phyloP scores from a whole-genome alignment of 176 grass and related monocot species.

The Triticum timopheevii region DNA sequence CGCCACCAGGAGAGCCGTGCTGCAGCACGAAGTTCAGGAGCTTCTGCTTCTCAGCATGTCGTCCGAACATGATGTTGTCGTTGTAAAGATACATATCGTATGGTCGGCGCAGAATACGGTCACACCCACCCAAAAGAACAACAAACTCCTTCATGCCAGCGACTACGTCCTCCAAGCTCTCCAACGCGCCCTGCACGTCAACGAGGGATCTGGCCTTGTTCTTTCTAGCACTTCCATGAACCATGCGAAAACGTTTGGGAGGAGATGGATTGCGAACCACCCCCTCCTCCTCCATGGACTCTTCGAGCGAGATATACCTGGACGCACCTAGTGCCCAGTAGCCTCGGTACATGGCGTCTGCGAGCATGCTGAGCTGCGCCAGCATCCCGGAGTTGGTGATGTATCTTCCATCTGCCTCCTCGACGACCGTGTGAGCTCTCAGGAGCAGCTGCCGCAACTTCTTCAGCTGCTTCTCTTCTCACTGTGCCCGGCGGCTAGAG shows the following conservation, averaged over 20 bases:
- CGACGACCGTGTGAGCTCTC: background rate
- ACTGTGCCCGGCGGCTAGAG: background rate
- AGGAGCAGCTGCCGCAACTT: background rate
- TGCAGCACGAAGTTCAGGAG: background rate
- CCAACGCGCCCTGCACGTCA: background rate
- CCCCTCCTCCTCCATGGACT: background rate
- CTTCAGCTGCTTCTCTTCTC: background rate
- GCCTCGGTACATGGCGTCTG: background rate
- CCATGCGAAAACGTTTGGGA: background rate
- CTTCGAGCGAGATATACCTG: background rate
- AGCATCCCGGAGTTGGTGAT: constrained; percentile 3
- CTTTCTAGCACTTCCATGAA: background rate
- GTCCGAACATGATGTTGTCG: background rate
- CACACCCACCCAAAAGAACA: background rate
- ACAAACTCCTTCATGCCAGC: background rate
- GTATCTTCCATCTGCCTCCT: background rate
- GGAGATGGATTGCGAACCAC: background rate
- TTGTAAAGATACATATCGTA: background rate
- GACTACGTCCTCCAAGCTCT: background rate
- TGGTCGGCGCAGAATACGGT: background rate
- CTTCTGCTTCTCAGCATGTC: background rate
- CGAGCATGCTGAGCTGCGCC: background rate
- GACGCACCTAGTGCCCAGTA: background rate
- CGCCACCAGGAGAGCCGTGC: background rate
- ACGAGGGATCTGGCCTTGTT: background rate